Percentiles rank a stretch among this genome's conserved stretches.
Conservation (phyloP, 768 basidiomycete genomes). For the Xerocomus potaroensis region DNA sequence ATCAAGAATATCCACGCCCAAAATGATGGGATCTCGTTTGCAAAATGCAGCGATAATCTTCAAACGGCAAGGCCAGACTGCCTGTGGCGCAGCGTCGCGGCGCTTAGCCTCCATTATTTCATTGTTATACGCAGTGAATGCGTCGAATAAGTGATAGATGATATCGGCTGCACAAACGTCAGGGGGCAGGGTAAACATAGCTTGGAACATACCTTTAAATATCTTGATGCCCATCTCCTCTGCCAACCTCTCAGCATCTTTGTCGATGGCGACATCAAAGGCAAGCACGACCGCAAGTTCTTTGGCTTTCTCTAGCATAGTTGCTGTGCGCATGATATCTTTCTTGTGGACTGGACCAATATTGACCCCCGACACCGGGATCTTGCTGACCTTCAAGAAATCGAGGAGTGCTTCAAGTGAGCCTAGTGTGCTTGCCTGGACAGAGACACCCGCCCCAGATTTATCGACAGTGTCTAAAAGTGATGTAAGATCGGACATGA, state of each 20-base stretch:
- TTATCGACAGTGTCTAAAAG: constrained; percentile 90
- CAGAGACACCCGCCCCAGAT: constrained; percentile 94
- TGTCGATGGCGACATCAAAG: constrained; percentile 94
- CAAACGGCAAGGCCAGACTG: constrained; percentile 94
- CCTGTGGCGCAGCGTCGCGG: constrained; percentile 87
- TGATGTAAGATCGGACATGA: constrained; percentile 93
- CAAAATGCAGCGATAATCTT: constrained; percentile 93
- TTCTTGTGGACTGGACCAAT: constrained; percentile 97
- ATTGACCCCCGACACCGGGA: constrained; percentile 95
- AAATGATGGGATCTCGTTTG: constrained; percentile 95
- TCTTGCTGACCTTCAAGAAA: constrained; percentile 92
- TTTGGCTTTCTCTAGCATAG: constrained; percentile 94
- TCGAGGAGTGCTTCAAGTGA: constrained; percentile 95
- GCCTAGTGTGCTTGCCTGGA: constrained; percentile 95
- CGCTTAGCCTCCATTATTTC: constrained; percentile 92
- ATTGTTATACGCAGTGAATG: constrained; percentile 90
- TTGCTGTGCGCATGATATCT: constrained; percentile 87
- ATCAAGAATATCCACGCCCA: constrained; percentile 95
- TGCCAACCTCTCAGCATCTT: constrained; percentile 85
- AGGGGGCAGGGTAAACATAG: background rate
- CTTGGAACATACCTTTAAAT: constrained; percentile 75
- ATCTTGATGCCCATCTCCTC: constrained; percentile 92
- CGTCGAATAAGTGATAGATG: constrained; percentile 96
- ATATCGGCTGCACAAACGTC: constrained; percentile 70
- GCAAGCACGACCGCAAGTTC: constrained; percentile 94